These are phyloP conservation scores for Pichia exigua DNA, from an alignment of 805 yeast species.

Conservation along the genomic window DNA sequence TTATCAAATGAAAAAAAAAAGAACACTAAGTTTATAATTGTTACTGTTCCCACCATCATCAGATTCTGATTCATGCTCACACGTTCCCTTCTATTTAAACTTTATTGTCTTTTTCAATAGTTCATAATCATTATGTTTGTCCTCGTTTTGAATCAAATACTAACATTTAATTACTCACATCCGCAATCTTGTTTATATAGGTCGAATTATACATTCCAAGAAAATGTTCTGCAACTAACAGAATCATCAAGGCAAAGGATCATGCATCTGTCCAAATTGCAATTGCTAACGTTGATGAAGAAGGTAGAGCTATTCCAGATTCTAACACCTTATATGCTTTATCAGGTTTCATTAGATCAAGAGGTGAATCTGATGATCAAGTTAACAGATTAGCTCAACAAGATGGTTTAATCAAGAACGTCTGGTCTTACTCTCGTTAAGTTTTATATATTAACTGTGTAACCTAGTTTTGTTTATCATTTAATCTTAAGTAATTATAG, in stretches of 20 bases:
- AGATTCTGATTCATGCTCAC: too few species aligned
- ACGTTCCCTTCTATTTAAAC: too few species aligned
- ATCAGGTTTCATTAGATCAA: constrained; percentile 93
- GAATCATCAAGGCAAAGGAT: constrained; percentile 99
- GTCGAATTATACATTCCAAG: constrained; percentile 99
- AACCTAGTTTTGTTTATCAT: background rate
- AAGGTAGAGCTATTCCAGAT: constrained; percentile 91
- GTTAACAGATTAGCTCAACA: constrained; percentile 98
- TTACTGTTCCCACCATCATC: too few species aligned
- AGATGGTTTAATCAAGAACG: constrained; percentile 96
- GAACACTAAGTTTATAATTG: too few species aligned
- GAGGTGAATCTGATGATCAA: constrained; percentile 99
- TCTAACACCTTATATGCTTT: constrained; percentile 91
- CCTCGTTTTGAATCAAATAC: constrained; percentile 4
- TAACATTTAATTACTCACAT: constrained; percentile 5
- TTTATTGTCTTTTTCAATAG: background rate
- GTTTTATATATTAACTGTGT: constrained; percentile 9
- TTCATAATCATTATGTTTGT: background rate
- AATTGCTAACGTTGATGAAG: constrained; percentile 96
- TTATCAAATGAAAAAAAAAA: too few species aligned
- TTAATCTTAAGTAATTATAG: background rate
- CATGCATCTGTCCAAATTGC: constrained; percentile 98
- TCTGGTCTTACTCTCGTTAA: constrained; percentile 93
- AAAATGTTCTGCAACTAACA: constrained; percentile 99
- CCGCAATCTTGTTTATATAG: constrained; percentile 31